Base-by-base conservation (phyloP, 2,329 filamentous ascomycete genomes). In the Parascedosporium putredinis region DNA sequence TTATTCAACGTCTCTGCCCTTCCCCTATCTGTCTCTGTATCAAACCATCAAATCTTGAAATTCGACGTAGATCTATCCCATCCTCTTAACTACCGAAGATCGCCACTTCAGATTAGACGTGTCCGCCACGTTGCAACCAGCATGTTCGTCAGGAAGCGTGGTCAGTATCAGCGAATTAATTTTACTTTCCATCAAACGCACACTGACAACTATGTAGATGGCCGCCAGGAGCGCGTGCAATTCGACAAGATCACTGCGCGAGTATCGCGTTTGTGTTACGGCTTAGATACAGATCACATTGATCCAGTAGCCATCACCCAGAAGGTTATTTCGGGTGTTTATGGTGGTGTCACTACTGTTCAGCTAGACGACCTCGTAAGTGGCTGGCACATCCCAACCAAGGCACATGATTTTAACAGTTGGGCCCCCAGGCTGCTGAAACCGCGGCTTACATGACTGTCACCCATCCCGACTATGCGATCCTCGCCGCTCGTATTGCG, bases 241-340 rank as follows among this genome's bases (percentile, higher is more conserved):
- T 98, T 98, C 75, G 93, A 98, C 79, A 98, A 98, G 76, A 98
- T 98, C 80, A 97, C 93, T 63, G 93, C 93, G 62, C 89, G 93
- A 70, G 93, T 98, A 59, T 97, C 93, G 44, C 83, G 93, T 63
- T 78, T 98, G 64, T 98, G 93, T 79, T 98, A 98, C 69, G 91
- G 91, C 58, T 84, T 98, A 52, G 93, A 98, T 65, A 81, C 86
- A 47, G 91, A 78, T 59, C 93, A 98, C 74, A 88, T 98, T 62
- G 93, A 98, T 72, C 88, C 93, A 51, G 93, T 94, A 57, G 89
- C 91, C 63, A 98, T 98, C 66, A 98, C 93, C 53, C 90, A 95
- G 74, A 98, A 97, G 73, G 93, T 98, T 69, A 98, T 98, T 67
- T 95, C 91, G 62, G 93, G 93, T 75, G 93, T 98, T 58, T 98